These are phyloP conservation scores for Magnolia kwangsiensis DNA, from an alignment of 164 flowering plant genomes.

Conservation along the genomic window DNA sequence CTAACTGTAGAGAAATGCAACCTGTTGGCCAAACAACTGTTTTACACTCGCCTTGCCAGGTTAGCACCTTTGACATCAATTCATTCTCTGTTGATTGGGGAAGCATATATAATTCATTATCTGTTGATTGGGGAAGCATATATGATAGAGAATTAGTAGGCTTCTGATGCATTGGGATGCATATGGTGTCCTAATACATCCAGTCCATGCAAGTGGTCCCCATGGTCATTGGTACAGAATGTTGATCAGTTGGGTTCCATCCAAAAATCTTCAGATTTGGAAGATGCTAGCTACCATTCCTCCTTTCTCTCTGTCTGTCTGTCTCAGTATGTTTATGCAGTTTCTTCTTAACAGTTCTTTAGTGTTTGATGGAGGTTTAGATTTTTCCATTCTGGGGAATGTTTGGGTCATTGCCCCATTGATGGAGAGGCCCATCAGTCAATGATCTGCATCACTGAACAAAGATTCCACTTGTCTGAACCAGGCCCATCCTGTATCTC, in stretches of 20 bases:
- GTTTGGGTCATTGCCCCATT: background rate
- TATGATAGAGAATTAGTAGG: background rate
- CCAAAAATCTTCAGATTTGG: background rate
- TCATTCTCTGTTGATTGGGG: background rate
- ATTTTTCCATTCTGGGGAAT: background rate
- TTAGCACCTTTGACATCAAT: background rate
- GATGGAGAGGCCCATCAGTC: too few relatives aligned
- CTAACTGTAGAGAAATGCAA: conserved; percentile 16
- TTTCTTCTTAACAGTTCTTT: too few relatives aligned
- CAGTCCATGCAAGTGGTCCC: too few relatives aligned
- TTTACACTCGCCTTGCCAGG: conserved; percentile 17
- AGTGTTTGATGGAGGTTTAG: background rate
- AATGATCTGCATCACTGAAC: too few relatives aligned
- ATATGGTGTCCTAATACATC: background rate
- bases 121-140: background rate
- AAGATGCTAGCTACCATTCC: background rate
- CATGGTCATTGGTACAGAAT: background rate
- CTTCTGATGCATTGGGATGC: background rate
- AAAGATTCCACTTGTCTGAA: too few relatives aligned
- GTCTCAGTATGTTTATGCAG: background rate
- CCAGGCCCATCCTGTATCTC: too few relatives aligned
- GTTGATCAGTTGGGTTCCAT: background rate
- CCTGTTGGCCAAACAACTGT: conserved; percentile 12
- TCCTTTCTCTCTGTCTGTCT: background rate
- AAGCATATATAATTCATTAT: background rate